Base-by-base conservation (phyloP, 192 early-diverging fungal genomes). In the Podila verticillata region DNA sequence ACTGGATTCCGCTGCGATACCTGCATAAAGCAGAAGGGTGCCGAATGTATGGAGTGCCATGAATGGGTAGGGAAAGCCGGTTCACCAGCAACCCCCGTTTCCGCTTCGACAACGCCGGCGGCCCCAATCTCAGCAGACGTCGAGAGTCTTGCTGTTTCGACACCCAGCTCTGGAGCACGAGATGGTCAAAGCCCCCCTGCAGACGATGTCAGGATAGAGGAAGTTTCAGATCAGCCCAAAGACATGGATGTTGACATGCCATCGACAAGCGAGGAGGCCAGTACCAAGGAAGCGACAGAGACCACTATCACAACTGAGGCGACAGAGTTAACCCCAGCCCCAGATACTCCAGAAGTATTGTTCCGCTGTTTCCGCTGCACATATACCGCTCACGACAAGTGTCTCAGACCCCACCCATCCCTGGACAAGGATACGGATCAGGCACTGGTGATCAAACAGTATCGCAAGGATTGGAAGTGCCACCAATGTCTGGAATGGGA, bases 381-480 rank as follows among this genome's bases (percentile, higher is more conserved):
- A 5, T 75, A 73, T 59, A 67, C 70, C 35, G 63, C 65, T 9
- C 83, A 84, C 26, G 70, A 82, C 39, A 54, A 29, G 48, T 84
- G 83, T 36, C 66, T 84, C 28, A 64, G 59, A 63, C 72, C 57
- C 0, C 56, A 48, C n/a, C 65, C 67, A 29, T 57, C 63, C 22
- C 66, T 74, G 63, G 66, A 72, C 1, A 63, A 49, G 26, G 66
- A 19, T 10, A 6, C 48, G 2, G 49, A 57, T 17, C 61, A 49
- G 47, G 48, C 68, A 6, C 57, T 70, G 22, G 66, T 74, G 31
- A 71, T 84, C n/a, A 56, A 66, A 36, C 48, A 64, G 5, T 84
- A 84, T 57, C 66, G 79, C 48, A 73, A 78, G 49, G 66, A 77
- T 5, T 84, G 83, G 79, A 84, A 83, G 47, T 74, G 82, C 19